phyloP scores from a whole-genome alignment of 495 filamentous ascomycete species.

The Annulohypoxylon moriforme region DNA sequence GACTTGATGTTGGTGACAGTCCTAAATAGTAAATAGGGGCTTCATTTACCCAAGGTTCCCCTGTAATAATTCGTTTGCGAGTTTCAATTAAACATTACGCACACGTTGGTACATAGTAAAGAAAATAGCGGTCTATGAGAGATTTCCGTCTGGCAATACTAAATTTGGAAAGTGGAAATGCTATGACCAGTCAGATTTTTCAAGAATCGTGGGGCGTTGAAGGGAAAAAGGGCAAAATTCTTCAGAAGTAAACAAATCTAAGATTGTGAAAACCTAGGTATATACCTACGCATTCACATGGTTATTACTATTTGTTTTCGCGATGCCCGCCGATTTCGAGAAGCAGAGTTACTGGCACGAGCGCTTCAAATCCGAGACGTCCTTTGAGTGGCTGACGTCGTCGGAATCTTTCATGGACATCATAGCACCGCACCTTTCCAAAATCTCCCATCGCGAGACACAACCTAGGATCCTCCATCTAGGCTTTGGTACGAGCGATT shows the following conservation, averaged over 20 bases:
- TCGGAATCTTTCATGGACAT: constrained; percentile 51
- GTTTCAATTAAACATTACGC: too few relatives aligned
- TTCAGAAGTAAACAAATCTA: not conserved
- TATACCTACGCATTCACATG: not conserved
- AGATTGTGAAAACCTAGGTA: not conserved
- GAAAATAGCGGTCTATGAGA: constrained; percentile 10
- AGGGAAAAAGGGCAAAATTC: not conserved
- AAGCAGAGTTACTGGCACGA: constrained; percentile 56
- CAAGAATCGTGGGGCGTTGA: not conserved
- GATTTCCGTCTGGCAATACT: not conserved
- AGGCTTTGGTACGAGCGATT: constrained; percentile 57
- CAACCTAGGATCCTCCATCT: constrained; percentile 50
- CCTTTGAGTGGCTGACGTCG: constrained; percentile 56
- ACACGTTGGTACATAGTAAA: too few relatives aligned
- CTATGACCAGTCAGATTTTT: not conserved
- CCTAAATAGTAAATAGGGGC: too few relatives aligned
- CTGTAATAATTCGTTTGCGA: too few relatives aligned
- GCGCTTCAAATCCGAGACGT: constrained; percentile 51
- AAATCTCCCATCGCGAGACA: not conserved
- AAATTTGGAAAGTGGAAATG: constrained; percentile 12
- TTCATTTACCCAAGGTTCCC: too few relatives aligned
- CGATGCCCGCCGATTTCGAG: constrained; percentile 49
- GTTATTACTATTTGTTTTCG: not conserved
- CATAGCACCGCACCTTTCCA: constrained; percentile 46
- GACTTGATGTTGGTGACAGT: too few relatives aligned